Conservation (phyloP, 2,329 filamentous ascomycete genomes). For the Fusarium aywerte region DNA sequence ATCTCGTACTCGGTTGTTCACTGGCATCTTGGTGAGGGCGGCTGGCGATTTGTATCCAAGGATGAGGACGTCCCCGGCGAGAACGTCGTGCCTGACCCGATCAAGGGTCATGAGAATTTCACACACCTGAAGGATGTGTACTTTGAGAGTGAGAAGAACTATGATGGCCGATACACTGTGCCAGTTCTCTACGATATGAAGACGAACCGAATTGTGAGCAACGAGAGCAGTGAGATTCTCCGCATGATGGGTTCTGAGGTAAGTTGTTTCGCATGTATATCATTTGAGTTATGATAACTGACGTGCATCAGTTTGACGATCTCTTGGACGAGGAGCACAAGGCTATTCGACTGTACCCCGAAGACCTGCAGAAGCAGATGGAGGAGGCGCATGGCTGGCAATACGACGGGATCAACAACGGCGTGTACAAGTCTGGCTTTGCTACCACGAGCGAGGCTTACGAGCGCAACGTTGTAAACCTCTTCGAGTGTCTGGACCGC, state of each 20-base stretch:
- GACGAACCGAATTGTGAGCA: conserved; percentile 81
- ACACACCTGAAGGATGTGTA: conserved; percentile 81
- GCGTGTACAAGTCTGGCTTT: conserved; percentile 82
- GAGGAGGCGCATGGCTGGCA: conserved; percentile 84
- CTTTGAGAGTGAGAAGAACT: conserved; percentile 77
- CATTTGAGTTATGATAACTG: background rate
- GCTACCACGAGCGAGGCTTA: conserved; percentile 87
- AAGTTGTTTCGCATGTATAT: conserved; percentile 1
- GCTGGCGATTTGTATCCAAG: conserved; percentile 84
- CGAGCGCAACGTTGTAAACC: conserved; percentile 73
- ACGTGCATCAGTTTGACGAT: conserved; percentile 71
- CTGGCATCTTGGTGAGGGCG: conserved; percentile 80
- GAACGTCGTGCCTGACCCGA: conserved; percentile 73
- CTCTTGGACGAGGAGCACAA: conserved; percentile 70
- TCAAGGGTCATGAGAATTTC: conserved; percentile 76
- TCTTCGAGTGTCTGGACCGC: conserved; percentile 82
- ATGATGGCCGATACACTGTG: conserved; percentile 84
- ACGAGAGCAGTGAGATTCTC: conserved; percentile 92
- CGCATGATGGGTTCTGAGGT: conserved; percentile 87
- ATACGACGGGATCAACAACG: conserved; percentile 78
- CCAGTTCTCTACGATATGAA: conserved; percentile 87
- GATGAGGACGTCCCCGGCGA: conserved; percentile 66
- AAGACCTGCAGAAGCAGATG: conserved; percentile 71
- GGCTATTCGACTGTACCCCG: conserved; percentile 74
- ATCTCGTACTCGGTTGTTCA: conserved; percentile 86